These are phyloP conservation scores for Solanum hybrid DNA, from an alignment of 305 asterid species.

Conservation along the genomic window DNA sequence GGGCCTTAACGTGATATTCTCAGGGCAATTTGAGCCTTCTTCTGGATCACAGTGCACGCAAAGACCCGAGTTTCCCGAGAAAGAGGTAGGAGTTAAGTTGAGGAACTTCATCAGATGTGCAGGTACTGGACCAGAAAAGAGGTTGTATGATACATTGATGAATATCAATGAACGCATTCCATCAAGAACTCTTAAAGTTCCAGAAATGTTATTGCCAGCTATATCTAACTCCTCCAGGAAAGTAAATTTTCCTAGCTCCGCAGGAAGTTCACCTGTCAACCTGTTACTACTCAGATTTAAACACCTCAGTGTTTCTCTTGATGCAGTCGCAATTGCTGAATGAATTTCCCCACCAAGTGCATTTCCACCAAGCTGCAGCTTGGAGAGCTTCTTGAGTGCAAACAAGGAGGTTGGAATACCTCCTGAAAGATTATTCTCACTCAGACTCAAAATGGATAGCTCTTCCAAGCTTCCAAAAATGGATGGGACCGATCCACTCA, in stretches of 20 bases:
- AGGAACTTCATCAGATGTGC: constrained; percentile 25
- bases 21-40: constrained; percentile 27
- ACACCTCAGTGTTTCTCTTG: constrained; percentile 33
- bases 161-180: constrained; percentile 38
- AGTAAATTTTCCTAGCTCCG: constrained; percentile 39
- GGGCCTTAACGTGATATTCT: constrained; percentile 20
- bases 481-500: constrained; percentile 58
- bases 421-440: constrained; percentile 53
- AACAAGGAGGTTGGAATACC: constrained; percentile 50
- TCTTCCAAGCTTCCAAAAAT: constrained; percentile 42
- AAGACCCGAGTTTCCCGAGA: constrained; percentile 41
- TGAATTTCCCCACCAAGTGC: constrained; percentile 50
- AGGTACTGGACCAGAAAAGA: constrained; percentile 60
- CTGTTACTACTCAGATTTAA: constrained; percentile 63
- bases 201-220: constrained; percentile 58
- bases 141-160: constrained; percentile 56
- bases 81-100: constrained; percentile 49
- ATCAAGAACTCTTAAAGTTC: constrained; percentile 41
- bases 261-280: constrained; percentile 51
- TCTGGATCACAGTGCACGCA: constrained; percentile 39
- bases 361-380: constrained; percentile 70
- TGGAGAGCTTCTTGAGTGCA: constrained; percentile 44
- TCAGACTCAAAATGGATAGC: constrained; percentile 41
- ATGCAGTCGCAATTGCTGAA: constrained; percentile 15
- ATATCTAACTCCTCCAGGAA: constrained; percentile 63